Percentiles rank a stretch among this genome's conserved stretches.
Evolutionary conservation across 805 yeast genomes (phyloP).

Genomic region (Myxozyma geophila): DNA sequence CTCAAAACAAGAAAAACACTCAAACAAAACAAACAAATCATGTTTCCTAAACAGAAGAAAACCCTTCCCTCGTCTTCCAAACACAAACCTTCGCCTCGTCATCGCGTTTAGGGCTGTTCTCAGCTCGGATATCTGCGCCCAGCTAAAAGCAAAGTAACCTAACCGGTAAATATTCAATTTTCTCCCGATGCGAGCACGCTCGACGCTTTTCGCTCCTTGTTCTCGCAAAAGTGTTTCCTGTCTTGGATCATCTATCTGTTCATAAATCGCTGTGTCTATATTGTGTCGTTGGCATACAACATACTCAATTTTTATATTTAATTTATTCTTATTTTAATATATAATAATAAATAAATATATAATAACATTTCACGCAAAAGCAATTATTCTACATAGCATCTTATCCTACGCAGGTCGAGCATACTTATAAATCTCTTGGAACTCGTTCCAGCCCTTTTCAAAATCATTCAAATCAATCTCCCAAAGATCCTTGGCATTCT

Average conservation of each 20-base stretch:
- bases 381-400: neutral
- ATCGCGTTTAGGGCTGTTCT: neutral
- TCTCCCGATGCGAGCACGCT: neutral
- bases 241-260: no score
- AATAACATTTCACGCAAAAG: neutral
- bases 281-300: no score
- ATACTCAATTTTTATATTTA: neutral
- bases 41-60: no score
- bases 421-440: slow-evolving; percentile 51
- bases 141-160: neutral
- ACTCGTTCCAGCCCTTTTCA: slow-evolving; percentile 65
- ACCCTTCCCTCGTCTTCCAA: no score
- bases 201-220: neutral
- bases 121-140: neutral
- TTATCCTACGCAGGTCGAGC: slow-evolving; percentile 13
- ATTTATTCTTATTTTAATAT: neutral
- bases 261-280: no score
- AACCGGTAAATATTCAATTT: neutral
- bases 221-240: no score
- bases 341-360: neutral
- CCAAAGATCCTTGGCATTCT: slow-evolving; percentile 90
- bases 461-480: slow-evolving; percentile 78
- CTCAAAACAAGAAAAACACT: no score
- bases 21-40: no score
- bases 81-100: no score